These are phyloP conservation scores for Jackrogersella multiformis DNA, from an alignment of 495 filamentous ascomycete species.

Conservation along the genomic window DNA sequence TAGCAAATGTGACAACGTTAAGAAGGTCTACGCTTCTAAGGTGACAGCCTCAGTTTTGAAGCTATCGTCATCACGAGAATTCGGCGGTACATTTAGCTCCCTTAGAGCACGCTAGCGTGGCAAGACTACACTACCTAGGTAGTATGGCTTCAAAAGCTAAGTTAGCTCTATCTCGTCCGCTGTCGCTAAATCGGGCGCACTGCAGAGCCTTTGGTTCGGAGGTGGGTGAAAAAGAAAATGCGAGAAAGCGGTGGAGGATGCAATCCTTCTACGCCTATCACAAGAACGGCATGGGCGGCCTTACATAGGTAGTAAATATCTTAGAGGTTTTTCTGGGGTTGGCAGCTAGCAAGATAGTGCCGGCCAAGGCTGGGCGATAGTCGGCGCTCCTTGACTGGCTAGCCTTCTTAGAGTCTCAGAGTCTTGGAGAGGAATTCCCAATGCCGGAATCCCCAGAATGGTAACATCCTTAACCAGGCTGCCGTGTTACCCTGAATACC, in stretches of 20 bases:
- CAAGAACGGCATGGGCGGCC: constrained; percentile 23
- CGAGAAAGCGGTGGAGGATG: constrained; percentile 34
- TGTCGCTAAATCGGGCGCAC: constrained; percentile 31
- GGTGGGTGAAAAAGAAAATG: constrained; percentile 33
- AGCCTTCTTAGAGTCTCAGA: constrained; percentile 10
- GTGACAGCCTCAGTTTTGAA: constrained; percentile 24
- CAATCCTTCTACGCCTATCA: constrained; percentile 26
- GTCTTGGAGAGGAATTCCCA: not conserved
- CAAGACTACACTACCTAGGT: constrained; percentile 4
- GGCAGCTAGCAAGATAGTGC: constrained; percentile 20
- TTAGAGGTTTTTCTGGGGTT: constrained; percentile 15
- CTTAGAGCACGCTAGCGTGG: constrained; percentile 25
- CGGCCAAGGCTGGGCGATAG: constrained; percentile 29
- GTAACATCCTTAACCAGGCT: constrained; percentile 29
- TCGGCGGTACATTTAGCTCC: constrained; percentile 15
- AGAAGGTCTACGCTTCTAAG: constrained; percentile 7
- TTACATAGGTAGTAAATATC: no score
- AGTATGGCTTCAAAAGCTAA: constrained; percentile 24
- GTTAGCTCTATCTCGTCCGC: constrained; percentile 3
- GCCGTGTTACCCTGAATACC: constrained; percentile 30
- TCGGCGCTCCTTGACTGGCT: constrained; percentile 8
- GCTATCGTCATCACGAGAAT: constrained; percentile 33
- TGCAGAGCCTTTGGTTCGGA: constrained; percentile 26
- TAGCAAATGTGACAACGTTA: constrained; percentile 10
- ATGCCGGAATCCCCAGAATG: constrained; percentile 34